These are phyloP conservation scores for Pseudonitzschia multiseries DNA, from an alignment of 108 stramenopile genomes.

Conservation along the genomic window DNA sequence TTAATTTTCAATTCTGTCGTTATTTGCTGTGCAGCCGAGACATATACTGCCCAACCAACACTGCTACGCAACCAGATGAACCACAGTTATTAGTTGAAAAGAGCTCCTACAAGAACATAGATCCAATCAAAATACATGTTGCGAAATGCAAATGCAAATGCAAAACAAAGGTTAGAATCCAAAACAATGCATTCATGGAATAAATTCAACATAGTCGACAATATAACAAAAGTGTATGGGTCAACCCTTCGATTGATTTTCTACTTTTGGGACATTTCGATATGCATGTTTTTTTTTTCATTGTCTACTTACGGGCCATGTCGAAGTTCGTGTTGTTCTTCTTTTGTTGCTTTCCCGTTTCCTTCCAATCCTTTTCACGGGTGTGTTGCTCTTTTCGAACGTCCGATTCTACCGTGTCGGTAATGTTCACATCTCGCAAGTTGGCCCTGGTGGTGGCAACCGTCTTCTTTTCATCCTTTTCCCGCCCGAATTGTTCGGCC, in stretches of 20 bases:
- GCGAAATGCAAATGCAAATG: neutral
- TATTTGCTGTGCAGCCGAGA: too few species aligned
- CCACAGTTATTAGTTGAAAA: constrained; percentile 17
- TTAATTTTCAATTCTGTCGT: too few species aligned
- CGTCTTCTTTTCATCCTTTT: constrained; percentile 22
- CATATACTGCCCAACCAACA: too few species aligned
- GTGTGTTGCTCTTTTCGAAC: constrained; percentile 35
- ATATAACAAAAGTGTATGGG: too few species aligned
- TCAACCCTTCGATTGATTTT: too few species aligned
- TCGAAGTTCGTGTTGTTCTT: constrained; percentile 40
- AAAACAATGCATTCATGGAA: too few species aligned
- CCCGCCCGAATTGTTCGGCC: constrained; percentile 20
- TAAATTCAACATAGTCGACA: too few species aligned
- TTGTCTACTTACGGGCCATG: constrained; percentile 29
- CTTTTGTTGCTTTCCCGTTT: constrained; percentile 29
- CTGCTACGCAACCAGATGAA: too few species aligned
- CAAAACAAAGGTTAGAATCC: neutral
- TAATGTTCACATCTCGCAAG: constrained; percentile 28
- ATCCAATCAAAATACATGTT: neutral
- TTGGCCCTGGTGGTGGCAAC: constrained; percentile 19
- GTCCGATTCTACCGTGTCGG: constrained; percentile 29
- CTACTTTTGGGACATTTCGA: neutral
- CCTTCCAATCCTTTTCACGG: constrained; percentile 34
- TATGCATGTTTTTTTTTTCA: neutral
- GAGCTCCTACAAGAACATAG: constrained; percentile 7